Base-by-base conservation (phyloP, 2,329 filamentous ascomycete species). In the Cercospora nicotianae region DNA sequence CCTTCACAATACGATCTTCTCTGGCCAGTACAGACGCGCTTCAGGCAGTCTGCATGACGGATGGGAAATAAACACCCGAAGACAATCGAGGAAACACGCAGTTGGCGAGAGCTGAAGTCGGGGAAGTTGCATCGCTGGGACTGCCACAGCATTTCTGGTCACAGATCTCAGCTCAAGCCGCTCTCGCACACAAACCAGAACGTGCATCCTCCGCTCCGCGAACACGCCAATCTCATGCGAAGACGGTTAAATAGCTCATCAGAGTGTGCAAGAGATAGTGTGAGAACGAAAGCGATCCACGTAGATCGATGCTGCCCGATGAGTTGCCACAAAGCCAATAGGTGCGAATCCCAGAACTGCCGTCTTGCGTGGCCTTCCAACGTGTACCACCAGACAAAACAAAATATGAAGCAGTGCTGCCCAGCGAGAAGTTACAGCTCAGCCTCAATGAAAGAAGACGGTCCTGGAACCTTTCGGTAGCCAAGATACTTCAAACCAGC, bases 401-500 rank as follows among this genome's bases (percentile, higher is more conserved):
- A 48, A 12, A 18, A 20, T 9, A 48, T 16, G 45, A 48, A 48
- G 45, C 48, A 53, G 5, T 26, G 48, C 48, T 53, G 26, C 36
- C 36, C 36, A 42, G 36, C 36, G 16, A 42, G 7, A 42, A 42
- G 28, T 36, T 59, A 64, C 16, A 60, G 13, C 55, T 48, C 42
- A n/a, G 58, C 48, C 57, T 65, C 64, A 18, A 65, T 53, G 28
- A 65, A 60, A 28, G 26, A 31, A 28, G 58, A 60, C 20, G 31
- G 36, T 12, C 64, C 64, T 23, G 58, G 36, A 5, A 65, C 57
- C 28, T 55, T 65, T n/a, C 23, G n/a, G 23, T 36, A 55, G 9
- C 64, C 64, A 23, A 57, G 10, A 60, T 65, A 65, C 63, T 42
- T 67, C 58, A 70, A 30, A 2, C 70, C 70, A 18, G 61, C 70